phyloP scores from a whole-genome alignment of 73 alveolate species.

The Blepharisma stoltei region DNA sequence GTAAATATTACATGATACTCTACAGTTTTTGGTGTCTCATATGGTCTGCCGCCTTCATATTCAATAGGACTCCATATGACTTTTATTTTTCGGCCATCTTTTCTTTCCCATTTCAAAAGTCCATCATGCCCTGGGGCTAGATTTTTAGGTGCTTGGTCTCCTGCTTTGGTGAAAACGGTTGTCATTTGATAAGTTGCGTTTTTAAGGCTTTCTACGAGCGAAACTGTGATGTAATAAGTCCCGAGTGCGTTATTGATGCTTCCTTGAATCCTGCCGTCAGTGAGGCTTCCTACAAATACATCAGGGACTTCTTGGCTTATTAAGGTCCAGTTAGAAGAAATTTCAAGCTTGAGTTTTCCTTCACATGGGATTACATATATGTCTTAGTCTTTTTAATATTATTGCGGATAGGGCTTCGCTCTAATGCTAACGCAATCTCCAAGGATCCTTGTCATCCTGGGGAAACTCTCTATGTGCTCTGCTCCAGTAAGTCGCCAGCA shows the following conservation, averaged over 20 bases:
- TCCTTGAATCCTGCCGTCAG: neutral
- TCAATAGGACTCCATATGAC: neutral
- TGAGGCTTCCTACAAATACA: neutral
- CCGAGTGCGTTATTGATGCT: neutral
- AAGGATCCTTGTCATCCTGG: too few relatives aligned
- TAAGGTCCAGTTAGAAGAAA: conserved; percentile 13
- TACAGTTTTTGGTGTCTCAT: neutral
- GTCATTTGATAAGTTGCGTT: neutral
- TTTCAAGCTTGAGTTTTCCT: conserved; percentile 6
- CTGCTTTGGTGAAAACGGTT: conserved; percentile 14
- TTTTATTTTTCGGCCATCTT: neutral
- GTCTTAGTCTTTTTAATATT: too few relatives aligned
- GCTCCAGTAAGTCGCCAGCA: too few relatives aligned
- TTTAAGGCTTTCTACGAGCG: neutral
- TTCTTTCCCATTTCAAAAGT: neutral
- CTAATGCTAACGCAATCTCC: too few relatives aligned
- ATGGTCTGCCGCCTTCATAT: neutral
- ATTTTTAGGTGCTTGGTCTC: neutral
- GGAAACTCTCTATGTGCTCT: too few relatives aligned
- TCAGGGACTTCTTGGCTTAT: neutral
- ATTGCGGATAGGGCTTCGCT: too few relatives aligned
- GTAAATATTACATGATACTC: conserved; percentile 6
- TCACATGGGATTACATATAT: neutral
- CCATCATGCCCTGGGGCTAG: neutral
- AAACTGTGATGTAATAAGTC: conserved; percentile 3